A percentile compares a stretch with the other conserved stretches of the same genome.
Conservation (phyloP, 768 basidiomycete genomes). For the Suillus plorans region DNA sequence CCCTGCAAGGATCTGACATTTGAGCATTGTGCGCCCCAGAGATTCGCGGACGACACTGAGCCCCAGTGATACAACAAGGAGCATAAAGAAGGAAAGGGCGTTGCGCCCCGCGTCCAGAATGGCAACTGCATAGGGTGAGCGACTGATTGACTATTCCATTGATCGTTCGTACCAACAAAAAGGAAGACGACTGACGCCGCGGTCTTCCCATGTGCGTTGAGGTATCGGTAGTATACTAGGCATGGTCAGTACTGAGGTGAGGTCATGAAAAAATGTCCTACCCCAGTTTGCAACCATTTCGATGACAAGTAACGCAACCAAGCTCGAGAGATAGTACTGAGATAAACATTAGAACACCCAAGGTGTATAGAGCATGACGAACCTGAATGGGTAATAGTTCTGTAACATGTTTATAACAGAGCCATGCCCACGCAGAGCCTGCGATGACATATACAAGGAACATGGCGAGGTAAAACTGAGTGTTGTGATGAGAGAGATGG, state of each 20-base stretch:
- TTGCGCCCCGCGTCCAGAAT: slow-evolving; percentile 94
- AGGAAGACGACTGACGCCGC: slow-evolving; percentile 85
- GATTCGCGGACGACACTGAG: slow-evolving; percentile 90
- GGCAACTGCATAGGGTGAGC: slow-evolving; percentile 56
- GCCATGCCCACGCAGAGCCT: slow-evolving; percentile 74
- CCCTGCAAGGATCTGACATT: slow-evolving; percentile 75
- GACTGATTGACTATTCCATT: slow-evolving; percentile 1
- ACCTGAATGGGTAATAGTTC: slow-evolving; percentile 91
- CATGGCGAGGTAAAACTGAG: slow-evolving; percentile 85
- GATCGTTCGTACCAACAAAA: slow-evolving; percentile 68
- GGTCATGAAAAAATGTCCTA: slow-evolving; percentile 27
- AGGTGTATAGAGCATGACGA: slow-evolving; percentile 14
- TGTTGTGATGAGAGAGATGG: slow-evolving; percentile 2
- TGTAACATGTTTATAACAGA: slow-evolving; percentile 77
- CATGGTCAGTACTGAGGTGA: slow-evolving; percentile 10
- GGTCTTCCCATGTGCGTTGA: slow-evolving; percentile 82
- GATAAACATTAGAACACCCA: slow-evolving; percentile 6
- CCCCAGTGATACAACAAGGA: slow-evolving; percentile 90
- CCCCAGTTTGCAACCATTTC: slow-evolving; percentile 96
- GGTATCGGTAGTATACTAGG: slow-evolving; percentile 88
- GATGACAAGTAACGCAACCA: slow-evolving; percentile 81
- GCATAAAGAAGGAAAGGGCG: slow-evolving; percentile 92
- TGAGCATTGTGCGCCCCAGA: slow-evolving; percentile 81
- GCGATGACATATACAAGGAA: slow-evolving; percentile 74
- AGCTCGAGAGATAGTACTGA: slow-evolving; percentile 89